Evolutionary conservation across 2,329 filamentous ascomycete genomes (phyloP).

Genomic region (Chrysoporthe deuterocubensis): DNA sequence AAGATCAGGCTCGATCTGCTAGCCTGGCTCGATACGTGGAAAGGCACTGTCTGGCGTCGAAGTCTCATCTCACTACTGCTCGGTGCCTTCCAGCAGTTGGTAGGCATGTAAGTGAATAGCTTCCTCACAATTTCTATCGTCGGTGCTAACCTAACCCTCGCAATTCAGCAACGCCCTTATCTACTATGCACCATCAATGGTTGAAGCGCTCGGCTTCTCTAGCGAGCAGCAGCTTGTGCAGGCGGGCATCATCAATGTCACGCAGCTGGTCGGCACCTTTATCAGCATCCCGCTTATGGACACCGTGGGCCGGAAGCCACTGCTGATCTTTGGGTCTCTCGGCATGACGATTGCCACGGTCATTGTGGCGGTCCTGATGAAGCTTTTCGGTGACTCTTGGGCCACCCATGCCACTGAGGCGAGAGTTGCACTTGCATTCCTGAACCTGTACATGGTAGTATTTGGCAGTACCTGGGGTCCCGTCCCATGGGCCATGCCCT

Average conservation of each 20-base stretch:
- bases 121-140: neutral
- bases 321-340: conserved; percentile 18
- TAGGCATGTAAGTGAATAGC: neutral
- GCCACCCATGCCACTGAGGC: neutral
- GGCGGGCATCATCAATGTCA: conserved; percentile 34
- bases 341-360: too few relatives aligned
- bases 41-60: neutral
- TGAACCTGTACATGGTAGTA: conserved; percentile 19
- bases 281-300: conserved; percentile 37
- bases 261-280: conserved; percentile 37
- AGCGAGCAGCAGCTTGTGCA: conserved; percentile 17
- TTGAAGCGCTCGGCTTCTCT: neutral
- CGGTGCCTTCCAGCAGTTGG: neutral
- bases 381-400: neutral
- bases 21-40: conserved; percentile 32
- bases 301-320: conserved; percentile 35
- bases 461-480: conserved; percentile 19
- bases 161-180: neutral
- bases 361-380: conserved; percentile 32
- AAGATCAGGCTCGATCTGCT: conserved; percentile 34
- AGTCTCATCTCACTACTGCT: neutral
- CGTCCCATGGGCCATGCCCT: conserved; percentile 31
- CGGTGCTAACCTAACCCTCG: neutral
- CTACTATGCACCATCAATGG: neutral
- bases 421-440: conserved; percentile 15